Base-by-base conservation (phyloP, 352 stramenopile species). In the Lagenidium giganteum region DNA sequence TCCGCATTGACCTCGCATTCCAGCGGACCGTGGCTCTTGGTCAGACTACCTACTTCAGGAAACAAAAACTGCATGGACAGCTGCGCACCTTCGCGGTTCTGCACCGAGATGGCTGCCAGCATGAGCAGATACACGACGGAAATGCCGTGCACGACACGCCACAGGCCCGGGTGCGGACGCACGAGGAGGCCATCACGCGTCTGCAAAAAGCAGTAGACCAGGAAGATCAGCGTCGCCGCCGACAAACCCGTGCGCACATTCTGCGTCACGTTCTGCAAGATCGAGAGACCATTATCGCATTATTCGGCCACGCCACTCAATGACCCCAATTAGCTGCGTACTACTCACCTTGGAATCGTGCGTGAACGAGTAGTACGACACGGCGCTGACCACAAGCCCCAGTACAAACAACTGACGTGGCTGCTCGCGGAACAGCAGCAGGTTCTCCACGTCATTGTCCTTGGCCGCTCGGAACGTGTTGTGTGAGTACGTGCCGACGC, bases 131-230 rank as follows among this genome's bases (percentile, higher is more conserved):
- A 93, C 11, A 90, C 61, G 5, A 93, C 77, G 0, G 75, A 85
- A 41, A 70, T 79, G 43, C 80, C 80, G 38, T 93, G 80, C 2
- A 93, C 80, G 26, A 93, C 61, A 25, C 80, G 59, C 80, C 80
- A 93, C 7, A 93, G 46, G 4, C 80, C 80, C 5, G 80, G 80
- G 47, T 93, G 80, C 3, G 80, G 80, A 5, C 72, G 60, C 51
- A 90, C 64, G 68, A 93, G 81, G 30, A 93, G 66, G 4, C 74
- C 73, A 45, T 93, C 80, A 23, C 76, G 61, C 11, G 78, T 87
- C 41, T 93, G 80, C 42, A 93, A 36, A 47, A 93, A 93, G 56
- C 80, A 93, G 57, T 93, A 93, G 27, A 87, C 71, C 8, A 93
- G 62, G 42, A 93, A 93, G 42, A 89, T 75, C 12, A 88, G 48